Conservation (phyloP, 2,329 filamentous ascomycete species). For the Beauveria sp. region DNA sequence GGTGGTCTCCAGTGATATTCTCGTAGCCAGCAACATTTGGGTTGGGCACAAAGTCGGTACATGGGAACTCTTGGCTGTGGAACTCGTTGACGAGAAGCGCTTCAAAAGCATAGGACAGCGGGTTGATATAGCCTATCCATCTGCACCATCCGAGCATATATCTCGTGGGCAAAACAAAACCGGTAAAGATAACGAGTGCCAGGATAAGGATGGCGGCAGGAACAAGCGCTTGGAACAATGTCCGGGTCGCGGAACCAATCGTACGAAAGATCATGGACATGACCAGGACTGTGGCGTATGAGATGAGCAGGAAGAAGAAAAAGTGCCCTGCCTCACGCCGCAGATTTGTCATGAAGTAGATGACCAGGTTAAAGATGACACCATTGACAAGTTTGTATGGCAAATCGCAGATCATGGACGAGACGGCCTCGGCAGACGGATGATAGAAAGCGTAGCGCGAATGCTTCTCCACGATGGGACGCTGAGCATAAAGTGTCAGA, state of each 20-base stretch:
- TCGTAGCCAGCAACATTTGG: constrained; percentile 27
- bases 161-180: constrained; percentile 55
- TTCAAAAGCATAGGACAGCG: constrained; percentile 75
- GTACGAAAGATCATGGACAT: constrained; percentile 86
- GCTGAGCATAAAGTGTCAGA: constrained; percentile 77
- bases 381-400: constrained; percentile 65
- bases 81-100: constrained; percentile 81
- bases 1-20: constrained; percentile 29
- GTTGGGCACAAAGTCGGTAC: constrained; percentile 39
- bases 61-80: constrained; percentile 50
- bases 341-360: constrained; percentile 86
- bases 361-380: constrained; percentile 66
- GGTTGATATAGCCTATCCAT: constrained; percentile 78
- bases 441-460: constrained; percentile 84
- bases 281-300: constrained; percentile 62
- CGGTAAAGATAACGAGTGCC: constrained; percentile 61
- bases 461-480: constrained; percentile 89
- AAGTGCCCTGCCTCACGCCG: constrained; percentile 66
- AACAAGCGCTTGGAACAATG: constrained; percentile 56
- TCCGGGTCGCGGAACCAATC: constrained; percentile 68
- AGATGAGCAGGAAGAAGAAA: constrained; percentile 79
- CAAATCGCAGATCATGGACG: constrained; percentile 79
- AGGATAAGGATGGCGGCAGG: constrained; percentile 55
- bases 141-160: constrained; percentile 76
- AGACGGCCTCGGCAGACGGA: constrained; percentile 78